Evolutionary conservation across 169 alveolate species (phyloP).

Genomic region (Cryptosporidium meleagridis): DNA sequence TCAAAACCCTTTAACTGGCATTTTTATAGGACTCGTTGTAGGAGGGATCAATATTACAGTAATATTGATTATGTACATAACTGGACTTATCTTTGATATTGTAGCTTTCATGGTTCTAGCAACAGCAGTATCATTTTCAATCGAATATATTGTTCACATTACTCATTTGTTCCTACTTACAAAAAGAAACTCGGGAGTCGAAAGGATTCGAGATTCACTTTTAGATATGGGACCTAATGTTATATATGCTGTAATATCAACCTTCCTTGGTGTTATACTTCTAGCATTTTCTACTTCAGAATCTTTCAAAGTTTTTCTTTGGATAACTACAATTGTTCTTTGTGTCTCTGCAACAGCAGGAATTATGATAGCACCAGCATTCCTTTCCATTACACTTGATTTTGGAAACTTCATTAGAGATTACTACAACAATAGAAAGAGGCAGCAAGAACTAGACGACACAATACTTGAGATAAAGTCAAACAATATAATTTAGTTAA

Average conservation of each 20-base stretch:
- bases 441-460: constrained; percentile 23
- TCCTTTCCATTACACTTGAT: constrained; percentile 45
- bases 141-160: constrained; percentile 61
- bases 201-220: constrained; percentile 57
- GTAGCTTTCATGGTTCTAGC: constrained; percentile 72
- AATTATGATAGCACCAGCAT: constrained; percentile 67
- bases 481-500: constrained; percentile 9
- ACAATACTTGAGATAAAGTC: constrained; percentile 15
- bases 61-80: constrained; percentile 52
- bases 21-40: constrained; percentile 64
- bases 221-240: constrained; percentile 75
- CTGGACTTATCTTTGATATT: constrained; percentile 65
- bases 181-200: constrained; percentile 56
- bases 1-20: constrained; percentile 70
- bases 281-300: constrained; percentile 73
- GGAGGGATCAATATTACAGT: constrained; percentile 64
- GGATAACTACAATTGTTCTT: constrained; percentile 70
- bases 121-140: constrained; percentile 73
- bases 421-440: constrained; percentile 26
- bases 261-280: constrained; percentile 61
- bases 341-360: constrained; percentile 68
- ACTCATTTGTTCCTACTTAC: constrained; percentile 55
- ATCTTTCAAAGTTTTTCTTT: constrained; percentile 59
- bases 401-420: constrained; percentile 47
- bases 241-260: constrained; percentile 59